phyloP scores from a whole-genome alignment of 2,329 filamentous ascomycete genomes.

The Monosporascus sp. region DNA sequence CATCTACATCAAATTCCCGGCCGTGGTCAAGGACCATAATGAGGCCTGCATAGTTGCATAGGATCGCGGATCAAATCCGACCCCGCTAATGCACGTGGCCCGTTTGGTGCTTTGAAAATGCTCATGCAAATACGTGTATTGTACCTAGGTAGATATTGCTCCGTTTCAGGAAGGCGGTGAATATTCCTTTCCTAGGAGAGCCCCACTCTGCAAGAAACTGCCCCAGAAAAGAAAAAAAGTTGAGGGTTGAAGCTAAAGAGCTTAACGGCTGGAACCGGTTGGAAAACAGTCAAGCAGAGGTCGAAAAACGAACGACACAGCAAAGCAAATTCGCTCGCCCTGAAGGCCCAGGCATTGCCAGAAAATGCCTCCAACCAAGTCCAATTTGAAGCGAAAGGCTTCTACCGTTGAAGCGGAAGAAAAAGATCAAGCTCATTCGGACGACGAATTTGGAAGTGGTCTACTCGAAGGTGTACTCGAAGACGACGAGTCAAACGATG shows the following conservation, averaged over 20 bases:
- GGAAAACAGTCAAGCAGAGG: neutral
- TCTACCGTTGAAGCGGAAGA: slow-evolving; percentile 47
- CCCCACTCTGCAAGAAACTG: neutral
- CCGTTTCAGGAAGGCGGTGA: neutral
- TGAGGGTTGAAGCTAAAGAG: neutral
- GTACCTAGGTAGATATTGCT: neutral
- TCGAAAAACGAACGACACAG: neutral
- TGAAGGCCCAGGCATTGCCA: neutral
- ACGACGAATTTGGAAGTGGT: slow-evolving; percentile 53
- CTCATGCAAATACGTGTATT: neutral
- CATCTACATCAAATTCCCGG: too few species aligned
- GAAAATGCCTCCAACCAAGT: slow-evolving; percentile 35
- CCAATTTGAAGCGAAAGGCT: slow-evolving; percentile 60
- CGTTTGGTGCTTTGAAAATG: too few species aligned
- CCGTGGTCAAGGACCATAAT: too few species aligned
- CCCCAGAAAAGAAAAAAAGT: neutral
- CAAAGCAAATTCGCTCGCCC: too few species aligned
- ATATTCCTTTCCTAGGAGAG: neutral
- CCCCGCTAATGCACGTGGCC: too few species aligned
- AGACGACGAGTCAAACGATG: slow-evolving; percentile 37
- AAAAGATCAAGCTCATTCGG: slow-evolving; percentile 46
- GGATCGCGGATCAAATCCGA: too few species aligned
- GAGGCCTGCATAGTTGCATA: too few species aligned
- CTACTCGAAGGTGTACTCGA: slow-evolving; percentile 53
- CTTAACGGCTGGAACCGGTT: neutral